Conservation (phyloP, 768 basidiomycete genomes). For the Leccinum uliginosum region DNA sequence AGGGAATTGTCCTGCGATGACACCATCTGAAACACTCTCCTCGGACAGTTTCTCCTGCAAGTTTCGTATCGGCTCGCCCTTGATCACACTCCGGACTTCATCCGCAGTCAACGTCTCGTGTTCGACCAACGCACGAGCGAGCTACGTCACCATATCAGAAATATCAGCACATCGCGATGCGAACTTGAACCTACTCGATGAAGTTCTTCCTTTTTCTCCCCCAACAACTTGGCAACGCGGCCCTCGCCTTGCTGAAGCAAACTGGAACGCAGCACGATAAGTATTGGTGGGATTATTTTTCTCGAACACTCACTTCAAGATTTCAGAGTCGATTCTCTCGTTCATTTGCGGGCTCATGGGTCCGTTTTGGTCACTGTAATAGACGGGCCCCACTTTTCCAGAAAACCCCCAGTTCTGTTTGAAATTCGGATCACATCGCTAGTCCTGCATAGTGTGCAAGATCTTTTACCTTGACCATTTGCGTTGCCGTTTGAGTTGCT, state of each 20-base stretch:
- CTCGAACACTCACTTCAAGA: slow-evolving; percentile 56
- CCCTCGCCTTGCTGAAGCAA: slow-evolving; percentile 67
- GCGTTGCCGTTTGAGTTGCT: slow-evolving; percentile 74
- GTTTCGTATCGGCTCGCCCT: slow-evolving; percentile 72
- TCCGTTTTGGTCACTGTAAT: slow-evolving; percentile 68
- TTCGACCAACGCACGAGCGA: slow-evolving; percentile 89
- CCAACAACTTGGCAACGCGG: slow-evolving; percentile 62
- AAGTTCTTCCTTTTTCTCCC: slow-evolving; percentile 66
- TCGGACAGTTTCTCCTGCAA: slow-evolving; percentile 64
- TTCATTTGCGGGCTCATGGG: slow-evolving; percentile 70
- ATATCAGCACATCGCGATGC: neutral
- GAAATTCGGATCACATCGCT: neutral
- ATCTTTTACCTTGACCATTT: slow-evolving; percentile 81
- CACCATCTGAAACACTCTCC: slow-evolving; percentile 25
- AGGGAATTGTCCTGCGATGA: neutral
- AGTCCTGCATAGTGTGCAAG: neutral
- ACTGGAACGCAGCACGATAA: slow-evolving; percentile 24
- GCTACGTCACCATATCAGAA: slow-evolving; percentile 37
- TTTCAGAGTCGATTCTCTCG: slow-evolving; percentile 85
- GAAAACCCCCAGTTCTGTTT: slow-evolving; percentile 75
- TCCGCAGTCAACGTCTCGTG: slow-evolving; percentile 88
- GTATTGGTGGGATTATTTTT: neutral
- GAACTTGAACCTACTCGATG: slow-evolving; percentile 50
- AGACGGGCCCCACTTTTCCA: slow-evolving; percentile 75
- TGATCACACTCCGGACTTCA: slow-evolving; percentile 83